A percentile compares a stretch with the other conserved stretches of the same genome.
Evolutionary conservation across 345 rosid genomes (phyloP).

Genomic region (Salix caprea): DNA sequence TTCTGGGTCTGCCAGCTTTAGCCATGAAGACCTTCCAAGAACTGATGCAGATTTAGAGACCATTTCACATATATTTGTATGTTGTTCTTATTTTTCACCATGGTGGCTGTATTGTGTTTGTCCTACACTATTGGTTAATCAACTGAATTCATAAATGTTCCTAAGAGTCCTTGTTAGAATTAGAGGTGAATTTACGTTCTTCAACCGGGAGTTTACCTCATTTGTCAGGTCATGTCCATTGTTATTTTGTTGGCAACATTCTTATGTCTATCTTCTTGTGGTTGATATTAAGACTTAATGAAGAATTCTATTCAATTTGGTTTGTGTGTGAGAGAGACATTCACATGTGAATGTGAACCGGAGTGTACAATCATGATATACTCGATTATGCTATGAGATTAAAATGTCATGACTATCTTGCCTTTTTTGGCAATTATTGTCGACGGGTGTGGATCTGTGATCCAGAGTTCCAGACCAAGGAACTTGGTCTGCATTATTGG

Average conservation of each 20-base stretch:
- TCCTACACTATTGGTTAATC: not conserved
- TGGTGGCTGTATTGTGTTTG: constrained; percentile 2
- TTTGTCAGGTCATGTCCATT: not conserved
- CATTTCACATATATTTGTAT: not conserved
- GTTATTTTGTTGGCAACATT: not conserved
- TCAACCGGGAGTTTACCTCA: not conserved
- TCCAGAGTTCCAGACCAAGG: not conserved
- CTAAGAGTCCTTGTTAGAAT: not conserved
- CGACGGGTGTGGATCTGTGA: not conserved
- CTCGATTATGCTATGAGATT: not conserved
- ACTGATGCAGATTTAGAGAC: constrained; percentile 37
- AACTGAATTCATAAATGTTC: not conserved
- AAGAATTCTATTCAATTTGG: not conserved
- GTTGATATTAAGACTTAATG: not conserved
- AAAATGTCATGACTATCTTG: not conserved
- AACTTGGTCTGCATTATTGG: not conserved
- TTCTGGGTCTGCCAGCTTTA: constrained; percentile 75
- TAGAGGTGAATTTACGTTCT: not conserved
- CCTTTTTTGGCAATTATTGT: not conserved
- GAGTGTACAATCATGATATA: not conserved
- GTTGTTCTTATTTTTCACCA: not conserved
- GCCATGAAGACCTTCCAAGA: constrained; percentile 72
- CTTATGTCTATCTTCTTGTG: not conserved
- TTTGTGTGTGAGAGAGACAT: not conserved
- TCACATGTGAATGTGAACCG: not conserved